Evolutionary conservation across 169 alveolate species (phyloP), one percentile per base, ranked within the genome.

Genomic region (Plasmodium coatneyi): DNA sequence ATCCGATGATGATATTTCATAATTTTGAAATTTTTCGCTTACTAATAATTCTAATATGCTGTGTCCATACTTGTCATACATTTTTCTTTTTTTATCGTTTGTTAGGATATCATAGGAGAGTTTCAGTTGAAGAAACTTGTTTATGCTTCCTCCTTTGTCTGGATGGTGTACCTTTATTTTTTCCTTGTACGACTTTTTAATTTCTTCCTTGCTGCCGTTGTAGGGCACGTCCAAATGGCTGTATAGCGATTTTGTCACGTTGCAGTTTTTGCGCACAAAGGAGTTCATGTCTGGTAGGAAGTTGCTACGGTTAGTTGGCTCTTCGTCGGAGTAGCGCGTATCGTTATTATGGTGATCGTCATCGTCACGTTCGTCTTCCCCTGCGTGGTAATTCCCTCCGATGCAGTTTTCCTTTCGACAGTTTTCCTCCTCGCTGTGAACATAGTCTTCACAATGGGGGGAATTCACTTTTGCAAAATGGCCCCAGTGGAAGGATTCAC

Each of bases 11-110:
- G 83, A 89, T 25, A 89, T 89, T 39, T 89, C 71, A 89, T 89
- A 89, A 28, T 89, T 87, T 25, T 78, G 36, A 79, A 89, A 79
- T 39, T 89, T 79, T 56, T 89, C 94, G 71, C 89, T 89, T 1
- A 89, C 71, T 66, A 89, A 89, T 79, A 89, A 79, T 79, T 89
- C 94, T 66, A 89, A 36, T 66, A 89, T 89, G 72, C 83, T 60
- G 32, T 89, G 71, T 79, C 94, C 94, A 89, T 89, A 89, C 22
- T 89, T 89, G 71, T 89, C 94, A 89, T 89, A 89, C 82, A 79
- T 39, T 89, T 89, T 89, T 41, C 94, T 78, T 36, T 89, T 89
- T 79, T 89, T 89, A 25, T 89, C 89, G 19, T 89, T 39, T 41
- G n/a, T 89, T 79, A 89, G 49, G 3, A 89, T 89, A 66, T 89